Percentiles rank a stretch among this genome's conserved stretches.
Conservation (phyloP, 257 asterid genomes). For the Pogostemon cablin region DNA sequence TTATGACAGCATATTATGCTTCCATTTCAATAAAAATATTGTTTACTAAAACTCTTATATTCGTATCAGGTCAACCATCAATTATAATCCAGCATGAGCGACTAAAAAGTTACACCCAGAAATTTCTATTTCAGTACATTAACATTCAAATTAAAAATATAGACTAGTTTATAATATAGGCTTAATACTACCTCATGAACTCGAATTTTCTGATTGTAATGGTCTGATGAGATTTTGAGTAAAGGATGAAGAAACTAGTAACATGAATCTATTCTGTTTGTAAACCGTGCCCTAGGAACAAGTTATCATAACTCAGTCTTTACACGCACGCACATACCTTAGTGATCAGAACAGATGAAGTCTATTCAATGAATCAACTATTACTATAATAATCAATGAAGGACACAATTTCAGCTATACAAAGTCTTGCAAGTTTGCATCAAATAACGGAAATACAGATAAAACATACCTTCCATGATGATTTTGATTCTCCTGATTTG, state of each 20-base stretch:
- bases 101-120: background rate
- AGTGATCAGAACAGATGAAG: background rate
- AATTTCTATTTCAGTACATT: background rate
- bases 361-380: background rate
- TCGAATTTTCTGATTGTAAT: slow-evolving; percentile 5
- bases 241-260: slow-evolving; percentile 8
- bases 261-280: background rate
- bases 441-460: slow-evolving; percentile 8
- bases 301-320: background rate
- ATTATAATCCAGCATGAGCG: background rate
- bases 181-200: slow-evolving; percentile 6
- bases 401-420: slow-evolving; percentile 3
- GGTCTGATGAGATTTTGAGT: background rate
- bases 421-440: slow-evolving; percentile 20
- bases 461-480: slow-evolving; percentile 87
- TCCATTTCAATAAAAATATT: background rate
- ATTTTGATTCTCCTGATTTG: slow-evolving; percentile 65
- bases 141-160: background rate
- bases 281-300: background rate
- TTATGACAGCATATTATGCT: background rate
- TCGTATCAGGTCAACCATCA: background rate
- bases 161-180: background rate
- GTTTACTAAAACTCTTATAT: background rate
- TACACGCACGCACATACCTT: background rate
- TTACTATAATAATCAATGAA: background rate